Evolutionary conservation across 1,139 yeast species (phyloP).

Genomic region (Zhuliangozyma parablackwelliae): DNA sequence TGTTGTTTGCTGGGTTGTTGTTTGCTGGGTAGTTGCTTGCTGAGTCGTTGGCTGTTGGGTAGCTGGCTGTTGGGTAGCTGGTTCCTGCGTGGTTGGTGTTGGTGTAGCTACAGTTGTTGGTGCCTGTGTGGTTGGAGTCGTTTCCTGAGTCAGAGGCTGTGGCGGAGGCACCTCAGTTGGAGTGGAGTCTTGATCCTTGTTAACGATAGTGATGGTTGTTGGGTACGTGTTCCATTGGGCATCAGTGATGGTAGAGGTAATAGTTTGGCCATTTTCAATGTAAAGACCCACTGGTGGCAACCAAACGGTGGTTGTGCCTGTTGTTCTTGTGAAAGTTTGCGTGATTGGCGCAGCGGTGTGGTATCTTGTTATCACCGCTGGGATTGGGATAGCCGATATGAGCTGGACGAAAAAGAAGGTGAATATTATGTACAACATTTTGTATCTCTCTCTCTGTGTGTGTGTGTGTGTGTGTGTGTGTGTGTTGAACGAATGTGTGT

Average conservation of each 20-base stretch:
- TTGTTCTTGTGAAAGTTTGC: slow-evolving; percentile 47
- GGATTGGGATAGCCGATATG: slow-evolving; percentile 31
- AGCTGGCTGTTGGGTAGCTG: slow-evolving; percentile 3
- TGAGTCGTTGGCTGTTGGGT: slow-evolving; percentile 4
- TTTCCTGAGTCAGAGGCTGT: slow-evolving; percentile 9
- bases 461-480: slow-evolving; percentile 1
- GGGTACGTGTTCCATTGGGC: slow-evolving; percentile 27
- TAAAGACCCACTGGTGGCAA: slow-evolving; percentile 69
- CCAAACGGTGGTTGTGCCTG: slow-evolving; percentile 55
- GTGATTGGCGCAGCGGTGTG: slow-evolving; percentile 64
- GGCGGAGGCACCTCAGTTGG: slow-evolving; percentile 10
- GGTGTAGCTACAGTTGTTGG: slow-evolving; percentile 7
- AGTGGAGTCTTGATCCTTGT: slow-evolving; percentile 2
- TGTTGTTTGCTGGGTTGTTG: slow-evolving; percentile 8
- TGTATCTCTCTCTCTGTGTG: slow-evolving; percentile 1
- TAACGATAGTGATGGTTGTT: slow-evolving; percentile 12
- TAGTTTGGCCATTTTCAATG: slow-evolving; percentile 58
- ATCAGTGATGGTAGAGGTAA: slow-evolving; percentile 50
- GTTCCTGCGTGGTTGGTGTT: slow-evolving; percentile 8
- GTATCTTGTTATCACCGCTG: slow-evolving; percentile 49
- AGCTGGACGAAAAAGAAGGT: slow-evolving; percentile 18
- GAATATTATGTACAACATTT: slow-evolving; percentile 9
- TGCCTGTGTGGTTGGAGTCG: slow-evolving; percentile 8
- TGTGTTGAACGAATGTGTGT: neutral
- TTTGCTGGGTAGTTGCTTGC: neutral